Percentiles rank a stretch among this genome's conserved stretches.
phyloP scores from a whole-genome alignment of 2,329 filamentous ascomycete genomes.

The Paradendryphiella salina region DNA sequence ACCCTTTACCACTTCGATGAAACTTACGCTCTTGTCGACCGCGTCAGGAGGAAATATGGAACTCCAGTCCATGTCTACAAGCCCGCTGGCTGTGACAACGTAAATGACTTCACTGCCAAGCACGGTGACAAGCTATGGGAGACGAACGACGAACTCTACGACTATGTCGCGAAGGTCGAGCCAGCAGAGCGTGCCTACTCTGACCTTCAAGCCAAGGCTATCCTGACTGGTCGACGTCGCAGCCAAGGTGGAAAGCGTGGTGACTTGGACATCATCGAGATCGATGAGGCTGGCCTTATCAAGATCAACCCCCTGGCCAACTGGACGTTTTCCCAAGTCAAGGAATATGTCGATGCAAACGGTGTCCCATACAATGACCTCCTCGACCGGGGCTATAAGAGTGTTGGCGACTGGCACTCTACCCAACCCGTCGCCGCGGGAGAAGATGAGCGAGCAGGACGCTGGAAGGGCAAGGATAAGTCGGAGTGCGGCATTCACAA shows the following conservation, averaged over 20 bases:
- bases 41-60: conserved; percentile 73
- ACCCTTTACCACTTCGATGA: conserved; percentile 58
- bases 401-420: conserved; percentile 96
- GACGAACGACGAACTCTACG: conserved; percentile 83
- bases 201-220: conserved; percentile 83
- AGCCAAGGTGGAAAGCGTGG: conserved; percentile 93
- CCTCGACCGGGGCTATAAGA: conserved; percentile 95
- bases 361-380: conserved; percentile 92
- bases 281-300: conserved; percentile 87
- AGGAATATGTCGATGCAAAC: conserved; percentile 82
- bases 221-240: conserved; percentile 86
- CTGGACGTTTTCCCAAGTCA: conserved; percentile 90
- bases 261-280: conserved; percentile 85
- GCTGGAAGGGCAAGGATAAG: conserved; percentile 96
- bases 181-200: conserved; percentile 89
- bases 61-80: conserved; percentile 87
- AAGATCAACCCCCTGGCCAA: conserved; percentile 98
- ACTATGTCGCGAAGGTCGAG: conserved; percentile 97
- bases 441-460: conserved; percentile 92
- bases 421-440: conserved; percentile 85
- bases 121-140: conserved; percentile 88
- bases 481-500: conserved; percentile 99
- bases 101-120: conserved; percentile 75
- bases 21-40: conserved; percentile 60
- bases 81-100: conserved; percentile 73